Conservation (phyloP, 2,329 filamentous ascomycete species). For the Fusarium keratoplasticum region DNA sequence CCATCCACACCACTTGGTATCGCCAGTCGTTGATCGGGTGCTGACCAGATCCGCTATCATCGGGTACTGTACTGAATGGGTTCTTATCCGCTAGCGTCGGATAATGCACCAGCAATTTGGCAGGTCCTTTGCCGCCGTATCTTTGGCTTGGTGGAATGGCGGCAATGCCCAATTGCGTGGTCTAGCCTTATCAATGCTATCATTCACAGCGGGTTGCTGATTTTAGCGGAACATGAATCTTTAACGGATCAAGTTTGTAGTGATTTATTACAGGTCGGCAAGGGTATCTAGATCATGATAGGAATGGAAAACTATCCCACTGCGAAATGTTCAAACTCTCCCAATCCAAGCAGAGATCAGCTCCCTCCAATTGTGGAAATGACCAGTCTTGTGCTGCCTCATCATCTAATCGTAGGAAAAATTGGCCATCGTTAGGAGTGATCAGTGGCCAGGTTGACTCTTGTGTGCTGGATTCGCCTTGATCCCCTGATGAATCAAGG, state of each 20-base stretch:
- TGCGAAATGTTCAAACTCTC: constrained; percentile 40
- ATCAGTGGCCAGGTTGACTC: neutral
- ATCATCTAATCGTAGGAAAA: constrained; percentile 7
- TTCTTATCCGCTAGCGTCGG: constrained; percentile 35
- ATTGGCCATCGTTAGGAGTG: neutral
- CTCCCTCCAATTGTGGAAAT: constrained; percentile 26
- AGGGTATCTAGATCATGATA: constrained; percentile 8
- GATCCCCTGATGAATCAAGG: neutral
- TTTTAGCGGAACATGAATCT: neutral
- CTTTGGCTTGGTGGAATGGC: neutral
- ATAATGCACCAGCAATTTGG: constrained; percentile 23
- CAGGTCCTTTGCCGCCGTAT: neutral
- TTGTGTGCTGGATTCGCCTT: neutral
- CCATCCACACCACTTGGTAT: neutral
- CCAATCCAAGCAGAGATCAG: constrained; percentile 41
- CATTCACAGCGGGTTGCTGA: neutral
- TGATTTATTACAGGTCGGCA: neutral
- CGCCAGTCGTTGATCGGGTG: constrained; percentile 10
- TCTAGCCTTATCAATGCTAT: neutral
- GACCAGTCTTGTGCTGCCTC: constrained; percentile 20
- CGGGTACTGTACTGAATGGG: neutral
- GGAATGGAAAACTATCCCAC: constrained; percentile 42
- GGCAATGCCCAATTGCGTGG: neutral
- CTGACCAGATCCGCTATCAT: neutral
- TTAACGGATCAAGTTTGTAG: neutral